Base-by-base conservation (phyloP, 257 asterid genomes). In the Pogostemon cablin region DNA sequence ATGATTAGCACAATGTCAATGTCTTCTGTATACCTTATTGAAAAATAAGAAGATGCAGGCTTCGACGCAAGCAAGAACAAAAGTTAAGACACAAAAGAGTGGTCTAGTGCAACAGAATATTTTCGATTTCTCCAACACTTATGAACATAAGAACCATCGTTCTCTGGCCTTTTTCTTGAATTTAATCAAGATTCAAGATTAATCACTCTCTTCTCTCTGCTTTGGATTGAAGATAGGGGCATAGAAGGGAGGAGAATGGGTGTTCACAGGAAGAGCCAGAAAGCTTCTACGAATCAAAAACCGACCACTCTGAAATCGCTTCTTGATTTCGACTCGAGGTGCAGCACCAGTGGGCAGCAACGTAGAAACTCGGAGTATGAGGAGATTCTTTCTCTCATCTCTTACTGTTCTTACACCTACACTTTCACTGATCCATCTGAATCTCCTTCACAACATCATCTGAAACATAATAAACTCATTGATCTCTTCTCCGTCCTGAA, bases 371-470 rank as follows among this genome's bases (percentile, higher is more conserved):
- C 85, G 3, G 85, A 76, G n/a, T 47, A 38, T 57, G 82, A 81
- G 9, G 85, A 83, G 63, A 76, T 83, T 38, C 76, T 83, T 3
- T 76, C 86, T 38, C 67, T 91, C 5, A 68, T 87, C 38, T 71
- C 88, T 0, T 79, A 80, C 75, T 91, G 96, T 76, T 82, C 91
- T 44, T 75, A 76, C 71, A 62, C 81, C 3, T 78, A 77, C 56
- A 73, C 90, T 34, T 85, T 83, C 85, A 77, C 81, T 8, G 87
- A 91, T 78, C 88, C 96, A n/a, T 61, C 58, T 0, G 95, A 88
- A 73, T 85, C 86, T 35, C 88, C 90, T 47, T 77, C 83, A 0
- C 88, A 71, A 42, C 91, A 86, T 32, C 86, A 82, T 62, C 76
- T 81, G 74, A 88, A 88, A 82, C 86, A 89, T 39, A 81, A 77